Conservation (phyloP, 2,329 filamentous ascomycete genomes). For the Chrysosporium queenslandicum region DNA sequence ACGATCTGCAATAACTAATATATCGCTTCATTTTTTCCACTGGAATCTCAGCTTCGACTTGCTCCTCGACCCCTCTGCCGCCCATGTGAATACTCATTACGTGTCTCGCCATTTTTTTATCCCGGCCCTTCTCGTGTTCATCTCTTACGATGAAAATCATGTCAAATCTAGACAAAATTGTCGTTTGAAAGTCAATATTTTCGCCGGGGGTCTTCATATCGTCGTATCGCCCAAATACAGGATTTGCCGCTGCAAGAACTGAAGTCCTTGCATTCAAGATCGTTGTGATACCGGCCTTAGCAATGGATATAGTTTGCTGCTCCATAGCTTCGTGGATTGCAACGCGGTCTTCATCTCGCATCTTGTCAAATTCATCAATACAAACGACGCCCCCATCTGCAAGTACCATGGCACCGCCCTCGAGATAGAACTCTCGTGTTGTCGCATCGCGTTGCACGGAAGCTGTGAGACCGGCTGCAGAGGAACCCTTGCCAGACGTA, state of each 20-base stretch:
- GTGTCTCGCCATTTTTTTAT: conserved; percentile 90
- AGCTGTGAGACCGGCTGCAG: conserved; percentile 90
- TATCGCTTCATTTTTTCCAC: conserved; percentile 97
- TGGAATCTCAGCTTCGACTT: conserved; percentile 74
- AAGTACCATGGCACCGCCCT: conserved; percentile 96
- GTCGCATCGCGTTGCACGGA: conserved; percentile 89
- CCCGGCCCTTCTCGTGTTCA: conserved; percentile 78
- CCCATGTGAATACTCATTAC: conserved; percentile 98
- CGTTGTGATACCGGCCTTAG: conserved; percentile 95
- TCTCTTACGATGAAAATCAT: conserved; percentile 99
- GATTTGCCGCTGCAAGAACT: conserved; percentile 89
- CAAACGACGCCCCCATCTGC: conserved; percentile 95
- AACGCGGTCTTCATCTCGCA: conserved; percentile 94
- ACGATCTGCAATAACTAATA: conserved; percentile 93
- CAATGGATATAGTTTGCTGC: conserved; percentile 97
- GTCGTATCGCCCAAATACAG: conserved; percentile 95
- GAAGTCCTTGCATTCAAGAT: conserved; percentile 94
- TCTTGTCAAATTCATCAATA: conserved; percentile 99
- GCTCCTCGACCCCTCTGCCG: conserved; percentile 69
- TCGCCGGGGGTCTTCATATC: conserved; percentile 96
- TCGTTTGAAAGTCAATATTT: conserved; percentile 99
- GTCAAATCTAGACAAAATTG: conserved; percentile 94
- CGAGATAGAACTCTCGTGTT: conserved; percentile 92
- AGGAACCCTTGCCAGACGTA: conserved; percentile 96
- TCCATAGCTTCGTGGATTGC: conserved; percentile 99